These are phyloP conservation scores for Zychaea mexicana DNA, from an alignment of 371 early-diverging fungal genomes.

Conservation along the genomic window DNA sequence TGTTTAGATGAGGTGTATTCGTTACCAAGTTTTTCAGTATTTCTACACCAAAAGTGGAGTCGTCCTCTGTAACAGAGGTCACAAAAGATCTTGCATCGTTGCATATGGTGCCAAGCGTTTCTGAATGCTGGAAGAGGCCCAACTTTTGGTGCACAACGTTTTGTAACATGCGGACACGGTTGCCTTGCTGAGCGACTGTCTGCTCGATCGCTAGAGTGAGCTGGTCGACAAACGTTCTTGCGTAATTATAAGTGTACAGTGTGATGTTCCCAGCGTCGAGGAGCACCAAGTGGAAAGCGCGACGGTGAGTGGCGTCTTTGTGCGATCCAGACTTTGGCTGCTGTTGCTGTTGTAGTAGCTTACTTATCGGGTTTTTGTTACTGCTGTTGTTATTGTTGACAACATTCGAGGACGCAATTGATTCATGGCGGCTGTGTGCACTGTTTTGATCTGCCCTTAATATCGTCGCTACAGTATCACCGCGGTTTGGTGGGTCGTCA, in stretches of 20 bases:
- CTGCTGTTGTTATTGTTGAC: slow-evolving; percentile 26
- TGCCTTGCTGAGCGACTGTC: slow-evolving; percentile 32
- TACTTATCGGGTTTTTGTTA: slow-evolving; percentile 13
- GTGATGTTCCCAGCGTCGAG: slow-evolving; percentile 55
- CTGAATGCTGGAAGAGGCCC: slow-evolving; percentile 66
- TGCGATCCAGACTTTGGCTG: slow-evolving; percentile 9
- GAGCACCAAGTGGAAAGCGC: slow-evolving; percentile 60
- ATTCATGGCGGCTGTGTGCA: slow-evolving; percentile 41
- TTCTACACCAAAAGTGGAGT: not conserved
- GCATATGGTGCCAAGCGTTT: slow-evolving; percentile 6
- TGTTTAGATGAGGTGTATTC: not conserved
- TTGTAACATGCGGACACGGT: slow-evolving; percentile 16
- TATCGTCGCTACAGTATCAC: not conserved
- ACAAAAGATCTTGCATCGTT: not conserved
- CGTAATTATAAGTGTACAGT: slow-evolving; percentile 74
- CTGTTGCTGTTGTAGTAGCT: not conserved
- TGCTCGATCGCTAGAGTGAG: slow-evolving; percentile 45
- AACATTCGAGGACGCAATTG: slow-evolving; percentile 29
- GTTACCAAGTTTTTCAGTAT: not conserved
- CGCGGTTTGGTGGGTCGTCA: not conserved
- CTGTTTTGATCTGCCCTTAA: not conserved
- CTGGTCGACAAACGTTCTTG: slow-evolving; percentile 53
- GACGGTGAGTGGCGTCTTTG: slow-evolving; percentile 26
- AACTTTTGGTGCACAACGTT: slow-evolving; percentile 71
- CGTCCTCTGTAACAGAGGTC: not conserved